These are phyloP conservation scores for Elsinoe arachidis DNA, from an alignment of 2,329 filamentous ascomycete genomes.

Conservation along the genomic window DNA sequence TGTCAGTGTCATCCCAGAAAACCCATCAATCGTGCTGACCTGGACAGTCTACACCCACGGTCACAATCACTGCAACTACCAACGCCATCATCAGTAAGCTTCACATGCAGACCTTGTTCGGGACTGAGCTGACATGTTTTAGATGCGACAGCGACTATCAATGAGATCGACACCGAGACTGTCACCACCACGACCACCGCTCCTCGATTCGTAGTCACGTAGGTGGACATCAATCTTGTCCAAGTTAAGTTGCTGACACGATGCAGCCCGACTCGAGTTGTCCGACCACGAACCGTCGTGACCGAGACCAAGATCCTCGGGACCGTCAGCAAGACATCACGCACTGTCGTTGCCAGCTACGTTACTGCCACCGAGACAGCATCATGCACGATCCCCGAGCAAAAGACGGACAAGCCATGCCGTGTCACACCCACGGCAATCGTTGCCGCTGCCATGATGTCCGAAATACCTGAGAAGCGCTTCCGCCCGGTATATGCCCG, in stretches of 20 bases:
- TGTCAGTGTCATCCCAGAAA: slow-evolving; percentile 10
- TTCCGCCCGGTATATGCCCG: slow-evolving; percentile 6
- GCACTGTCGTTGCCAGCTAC: slow-evolving; percentile 14
- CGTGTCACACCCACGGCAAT: slow-evolving; percentile 24
- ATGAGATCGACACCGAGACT: slow-evolving; percentile 14
- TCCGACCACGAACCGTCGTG: slow-evolving; percentile 18
- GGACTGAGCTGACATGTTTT: background rate
- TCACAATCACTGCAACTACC: slow-evolving; percentile 5
- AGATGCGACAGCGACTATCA: slow-evolving; percentile 20
- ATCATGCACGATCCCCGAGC: slow-evolving; percentile 24
- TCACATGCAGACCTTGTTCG: background rate
- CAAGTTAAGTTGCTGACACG: background rate
- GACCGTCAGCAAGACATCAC: slow-evolving; percentile 22
- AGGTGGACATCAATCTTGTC: background rate
- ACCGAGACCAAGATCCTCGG: slow-evolving; percentile 24
- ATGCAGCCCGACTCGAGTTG: slow-evolving; percentile 14
- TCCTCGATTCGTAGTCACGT: slow-evolving; percentile 13
- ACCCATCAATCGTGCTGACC: background rate
- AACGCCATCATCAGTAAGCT: background rate
- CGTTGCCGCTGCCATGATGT: slow-evolving; percentile 15
- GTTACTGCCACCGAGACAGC: slow-evolving; percentile 26
- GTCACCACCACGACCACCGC: slow-evolving; percentile 9
- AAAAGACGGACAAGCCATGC: slow-evolving; percentile 22
- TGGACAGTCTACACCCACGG: background rate
- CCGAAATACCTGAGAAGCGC: slow-evolving; percentile 14